Conservation (phyloP, 306 rosid genomes). For the Notholithocarpus densiflorus region DNA sequence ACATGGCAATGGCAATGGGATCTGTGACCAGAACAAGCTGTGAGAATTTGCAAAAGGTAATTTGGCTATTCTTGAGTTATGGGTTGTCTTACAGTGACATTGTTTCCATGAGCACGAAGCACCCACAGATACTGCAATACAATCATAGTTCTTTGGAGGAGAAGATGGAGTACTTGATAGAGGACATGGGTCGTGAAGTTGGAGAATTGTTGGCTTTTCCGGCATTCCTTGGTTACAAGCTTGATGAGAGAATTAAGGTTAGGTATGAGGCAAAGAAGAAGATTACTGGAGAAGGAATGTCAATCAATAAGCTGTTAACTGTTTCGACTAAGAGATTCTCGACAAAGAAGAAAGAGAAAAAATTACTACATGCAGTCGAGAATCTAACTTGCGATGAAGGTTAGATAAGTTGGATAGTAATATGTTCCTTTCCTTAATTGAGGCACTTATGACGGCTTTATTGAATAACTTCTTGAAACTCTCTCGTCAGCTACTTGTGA, state of each 20-base stretch:
- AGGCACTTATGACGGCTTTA: constrained; percentile 5
- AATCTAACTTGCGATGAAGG: constrained; percentile 22
- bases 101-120: constrained; percentile 69
- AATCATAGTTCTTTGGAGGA: constrained; percentile 47
- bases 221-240: constrained; percentile 73
- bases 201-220: constrained; percentile 66
- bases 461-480: not conserved
- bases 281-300: constrained; percentile 45
- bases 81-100: constrained; percentile 63
- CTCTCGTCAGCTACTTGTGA: not conserved
- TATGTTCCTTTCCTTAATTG: constrained; percentile 6
- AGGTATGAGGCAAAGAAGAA: constrained; percentile 60
- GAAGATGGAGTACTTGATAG: constrained; percentile 71
- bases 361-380: constrained; percentile 11
- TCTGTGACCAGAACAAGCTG: constrained; percentile 64
- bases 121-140: constrained; percentile 77
- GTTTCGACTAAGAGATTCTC: constrained; percentile 52
- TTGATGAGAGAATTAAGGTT: constrained; percentile 69
- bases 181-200: constrained; percentile 67
- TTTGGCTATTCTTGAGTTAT: constrained; percentile 49
- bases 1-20: constrained; percentile 55
- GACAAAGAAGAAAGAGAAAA: constrained; percentile 25
- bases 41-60: constrained; percentile 65
- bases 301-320: constrained; percentile 61
- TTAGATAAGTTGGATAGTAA: not conserved